Percentiles rank a stretch among this genome's conserved stretches.
Evolutionary conservation across 352 stramenopile species (phyloP).

Genomic region (Globisporangium spiculum): DNA sequence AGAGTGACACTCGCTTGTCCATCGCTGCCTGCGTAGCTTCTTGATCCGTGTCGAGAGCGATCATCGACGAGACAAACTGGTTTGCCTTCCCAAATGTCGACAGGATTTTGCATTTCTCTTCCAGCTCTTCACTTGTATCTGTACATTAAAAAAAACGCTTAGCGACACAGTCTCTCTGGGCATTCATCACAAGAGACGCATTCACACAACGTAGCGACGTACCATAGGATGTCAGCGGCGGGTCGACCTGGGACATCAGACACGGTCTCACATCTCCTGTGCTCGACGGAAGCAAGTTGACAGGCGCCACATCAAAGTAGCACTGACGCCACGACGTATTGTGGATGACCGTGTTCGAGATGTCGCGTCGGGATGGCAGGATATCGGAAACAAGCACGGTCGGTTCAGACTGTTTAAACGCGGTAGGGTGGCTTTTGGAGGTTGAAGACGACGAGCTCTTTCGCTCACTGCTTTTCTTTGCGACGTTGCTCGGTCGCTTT

Average conservation of each 20-base stretch:
- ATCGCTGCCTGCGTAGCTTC: constrained; percentile 39
- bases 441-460: constrained; percentile 12
- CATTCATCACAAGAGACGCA: background rate
- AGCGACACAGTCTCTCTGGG: background rate
- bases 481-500: constrained; percentile 8
- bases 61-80: constrained; percentile 24
- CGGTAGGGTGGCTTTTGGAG: constrained; percentile 8
- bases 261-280: constrained; percentile 11
- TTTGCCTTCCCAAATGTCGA: constrained; percentile 42
- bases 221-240: constrained; percentile 40
- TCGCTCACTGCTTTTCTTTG: constrained; percentile 15
- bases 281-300: constrained; percentile 30
- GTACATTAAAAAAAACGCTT: background rate
- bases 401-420: constrained; percentile 18
- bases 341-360: constrained; percentile 43
- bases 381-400: constrained; percentile 28
- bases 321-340: constrained; percentile 43
- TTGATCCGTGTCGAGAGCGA: constrained; percentile 14
- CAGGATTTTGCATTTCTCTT: constrained; percentile 44
- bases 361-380: constrained; percentile 25
- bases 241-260: constrained; percentile 31
- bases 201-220: constrained; percentile 2
- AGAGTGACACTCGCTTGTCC: constrained; percentile 35
- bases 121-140: constrained; percentile 48
- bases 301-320: constrained; percentile 32